These are phyloP conservation scores for Boletus pseudopeckii DNA, from an alignment of 768 basidiomycete genomes.

Conservation along the genomic window DNA sequence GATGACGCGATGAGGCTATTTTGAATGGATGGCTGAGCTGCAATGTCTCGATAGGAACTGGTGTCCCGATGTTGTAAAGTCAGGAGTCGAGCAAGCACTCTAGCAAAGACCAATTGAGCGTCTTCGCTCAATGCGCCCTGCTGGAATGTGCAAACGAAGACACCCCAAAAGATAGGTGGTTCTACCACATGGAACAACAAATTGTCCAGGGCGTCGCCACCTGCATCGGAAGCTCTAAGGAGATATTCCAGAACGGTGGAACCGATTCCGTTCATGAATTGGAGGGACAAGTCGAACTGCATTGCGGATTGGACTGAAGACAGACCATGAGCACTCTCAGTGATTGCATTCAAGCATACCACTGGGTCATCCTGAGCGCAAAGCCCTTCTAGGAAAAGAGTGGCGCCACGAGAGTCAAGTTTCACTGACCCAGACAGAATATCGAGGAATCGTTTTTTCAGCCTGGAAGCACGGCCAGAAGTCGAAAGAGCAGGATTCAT, in stretches of 20 bases:
- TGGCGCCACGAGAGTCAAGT: conserved; percentile 20
- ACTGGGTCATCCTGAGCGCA: conserved; percentile 39
- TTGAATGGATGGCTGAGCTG: conserved; percentile 29
- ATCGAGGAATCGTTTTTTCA: conserved; percentile 35
- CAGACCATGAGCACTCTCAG: conserved; percentile 36
- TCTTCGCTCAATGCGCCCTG: conserved; percentile 29
- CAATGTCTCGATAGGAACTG: conserved; percentile 37
- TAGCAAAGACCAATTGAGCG: conserved; percentile 42
- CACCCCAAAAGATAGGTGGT: conserved; percentile 50
- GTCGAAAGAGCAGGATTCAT: conserved; percentile 1
- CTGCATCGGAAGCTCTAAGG: conserved; percentile 36
- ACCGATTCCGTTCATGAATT: conserved; percentile 43
- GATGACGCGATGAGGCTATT: conserved; percentile 22
- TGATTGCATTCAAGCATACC: conserved; percentile 37
- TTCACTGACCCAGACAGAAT: conserved; percentile 29
- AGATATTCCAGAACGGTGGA: conserved; percentile 38
- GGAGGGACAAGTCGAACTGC: conserved; percentile 32
- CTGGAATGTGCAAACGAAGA: conserved; percentile 34
- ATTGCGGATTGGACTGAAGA: conserved; percentile 39
- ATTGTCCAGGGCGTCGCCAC: conserved; percentile 39
- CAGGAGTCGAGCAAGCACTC: conserved; percentile 47
- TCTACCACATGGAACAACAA: conserved; percentile 43
- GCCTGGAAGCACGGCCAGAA: conserved; percentile 7
- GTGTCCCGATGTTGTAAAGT: conserved; percentile 33
- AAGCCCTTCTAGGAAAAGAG: conserved; percentile 46